Conservation (phyloP, 1,284 basidiomycete species). For the Irpex sp. region DNA sequence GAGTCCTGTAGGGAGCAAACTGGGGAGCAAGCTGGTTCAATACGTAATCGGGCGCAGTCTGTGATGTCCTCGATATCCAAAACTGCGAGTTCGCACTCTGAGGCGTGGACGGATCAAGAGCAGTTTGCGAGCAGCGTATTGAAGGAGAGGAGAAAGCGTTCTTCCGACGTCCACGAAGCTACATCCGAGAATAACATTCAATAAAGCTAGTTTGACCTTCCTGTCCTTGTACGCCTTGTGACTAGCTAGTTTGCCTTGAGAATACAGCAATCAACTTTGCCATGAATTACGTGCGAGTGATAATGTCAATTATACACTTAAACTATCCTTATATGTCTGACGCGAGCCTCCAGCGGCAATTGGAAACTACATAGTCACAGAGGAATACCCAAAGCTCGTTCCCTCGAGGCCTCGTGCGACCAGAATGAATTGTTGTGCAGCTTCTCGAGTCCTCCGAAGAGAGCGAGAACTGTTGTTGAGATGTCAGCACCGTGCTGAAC, state of each 20-base stretch:
- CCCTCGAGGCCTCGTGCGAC: slow-evolving; percentile 74
- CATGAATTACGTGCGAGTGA: neutral
- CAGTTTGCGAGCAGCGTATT: slow-evolving; percentile 32
- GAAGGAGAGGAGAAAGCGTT: slow-evolving; percentile 28
- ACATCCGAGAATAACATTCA: neutral
- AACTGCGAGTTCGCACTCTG: slow-evolving; percentile 18
- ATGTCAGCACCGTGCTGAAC: neutral
- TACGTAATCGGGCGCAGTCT: slow-evolving; percentile 29
- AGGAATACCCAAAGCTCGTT: slow-evolving; percentile 69
- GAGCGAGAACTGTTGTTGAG: slow-evolving; percentile 48
- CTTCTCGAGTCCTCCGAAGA: slow-evolving; percentile 63
- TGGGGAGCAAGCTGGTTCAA: slow-evolving; percentile 13
- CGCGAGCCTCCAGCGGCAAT: neutral
- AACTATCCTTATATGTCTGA: neutral
- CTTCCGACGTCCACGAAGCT: neutral
- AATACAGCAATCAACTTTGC: neutral
- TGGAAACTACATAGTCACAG: slow-evolving; percentile 30
- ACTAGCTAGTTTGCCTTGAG: neutral
- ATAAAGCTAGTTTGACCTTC: neutral
- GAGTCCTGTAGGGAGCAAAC: slow-evolving; percentile 11
- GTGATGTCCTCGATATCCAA: slow-evolving; percentile 28
- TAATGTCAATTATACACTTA: neutral
- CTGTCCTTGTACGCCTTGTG: neutral
- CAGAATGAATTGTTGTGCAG: slow-evolving; percentile 73
- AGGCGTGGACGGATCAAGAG: slow-evolving; percentile 30